Evolutionary conservation across 2,329 filamentous ascomycete species (phyloP), one percentile per base, ranked within the genome.

Genomic region (Exophiala spinifera): DNA sequence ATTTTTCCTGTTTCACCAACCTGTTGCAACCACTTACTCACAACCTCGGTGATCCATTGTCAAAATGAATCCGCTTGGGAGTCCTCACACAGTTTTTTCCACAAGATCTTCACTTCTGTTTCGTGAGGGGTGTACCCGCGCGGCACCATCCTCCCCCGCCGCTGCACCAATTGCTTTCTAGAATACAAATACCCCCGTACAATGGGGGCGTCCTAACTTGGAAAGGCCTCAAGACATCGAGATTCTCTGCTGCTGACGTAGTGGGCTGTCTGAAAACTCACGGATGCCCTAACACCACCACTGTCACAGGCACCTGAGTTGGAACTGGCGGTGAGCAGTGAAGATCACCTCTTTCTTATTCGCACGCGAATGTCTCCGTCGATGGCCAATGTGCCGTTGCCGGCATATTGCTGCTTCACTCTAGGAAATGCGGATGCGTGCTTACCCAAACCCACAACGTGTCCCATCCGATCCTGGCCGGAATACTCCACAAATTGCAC

Each of bases 311-410:
- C 2, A 44, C 14, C 40, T 43, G 7, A 23, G 19, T n/a, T 15
- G n/a, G n/a, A 13, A n/a, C 42, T 20, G 40, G 17, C 17, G 17
- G 17, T 23, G 40, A 11, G 5, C 5, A 37, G 17, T 31, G 28
- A 14, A 34, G 45, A 50, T 53, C 54, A 52, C 34, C 46, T 49
- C 44, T 46, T 58, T 37, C 45, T 57, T 17, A 61, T 55, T 48
- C 51, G 56, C 21, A 61, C 49, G 17, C 46, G 56, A 45, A 59
- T 39, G 48, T 60, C 53, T 34, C 56, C 53, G 36, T 57, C 51
- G 39, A 53, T 53, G n/a, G 33, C 46, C 59, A 60, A 42, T 6
- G 56, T 56, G n/a, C 54, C 55, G 45, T 52, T 58, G 37, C 59
- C 55, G 15, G 53, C 53, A 48, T 55, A 55, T 23, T 49, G 51